Base-by-base conservation (phyloP, 805 yeast genomes). In the Pichia scutulata region DNA sequence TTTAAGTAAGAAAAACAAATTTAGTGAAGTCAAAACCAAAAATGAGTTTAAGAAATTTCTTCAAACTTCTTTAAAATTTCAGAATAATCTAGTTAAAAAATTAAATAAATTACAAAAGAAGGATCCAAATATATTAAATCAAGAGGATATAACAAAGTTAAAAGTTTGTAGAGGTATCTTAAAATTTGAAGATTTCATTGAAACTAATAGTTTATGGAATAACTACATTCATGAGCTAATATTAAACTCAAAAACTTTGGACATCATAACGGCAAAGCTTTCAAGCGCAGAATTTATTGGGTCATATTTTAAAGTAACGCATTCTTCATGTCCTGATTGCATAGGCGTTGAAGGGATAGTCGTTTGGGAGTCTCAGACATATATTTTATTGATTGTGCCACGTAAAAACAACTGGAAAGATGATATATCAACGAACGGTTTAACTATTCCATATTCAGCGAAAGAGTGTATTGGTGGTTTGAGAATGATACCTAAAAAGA, bases 271-370 rank as follows among this genome's bases (percentile, higher is more conserved):
- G 21, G 70, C 78, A 7, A 81, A 83, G 56, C 67, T 89, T 40
- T 76, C 92, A 1, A 75, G 84, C 53, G 87, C 93, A 1, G 97
- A 89, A 60, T 85, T 77, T 66, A 84, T 84, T 57, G 97, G 97
- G 3, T 78, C 93, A n/a, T 63, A 65, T 41, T 51, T 89, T 14
- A 72, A 72, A 14, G 89, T 89, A 0, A 58, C 72, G 2, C 75
- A 78, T 44, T 72, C 87, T n/a, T 66, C 68, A 21, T 84, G 83
- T 58, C 68, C 73, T 6, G 75, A 78, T 46, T 60, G 78, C 49
- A 72, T 83, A 8, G 95, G 93, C 0, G 58, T 74, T 30, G 56
- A 70, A 39, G 97, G 97, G 0, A 85, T 89, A 6, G 86, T 89
- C 2, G 69, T 87, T 2, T 86, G 93, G 85, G 97, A 89, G 62